Evolutionary conservation across 2,329 filamentous ascomycete species (phyloP).

Genomic region (Cladosporium sp.): DNA sequence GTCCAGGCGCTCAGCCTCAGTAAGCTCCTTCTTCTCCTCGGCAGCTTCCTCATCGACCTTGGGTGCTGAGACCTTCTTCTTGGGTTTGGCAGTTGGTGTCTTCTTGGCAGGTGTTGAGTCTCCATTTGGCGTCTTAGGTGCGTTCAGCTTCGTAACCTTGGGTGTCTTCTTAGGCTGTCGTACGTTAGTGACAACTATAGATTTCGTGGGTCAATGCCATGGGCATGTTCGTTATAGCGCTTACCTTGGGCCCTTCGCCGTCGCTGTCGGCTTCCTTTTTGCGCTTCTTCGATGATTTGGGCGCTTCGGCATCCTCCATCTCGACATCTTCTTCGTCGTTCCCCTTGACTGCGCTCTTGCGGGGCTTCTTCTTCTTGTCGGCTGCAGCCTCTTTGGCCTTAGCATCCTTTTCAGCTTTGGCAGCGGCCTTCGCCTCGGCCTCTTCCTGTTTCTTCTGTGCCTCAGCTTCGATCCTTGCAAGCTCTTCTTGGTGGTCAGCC

Average conservation of each 20-base stretch:
- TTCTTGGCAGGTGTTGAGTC: conserved; percentile 39
- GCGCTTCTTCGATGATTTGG: conserved; percentile 70
- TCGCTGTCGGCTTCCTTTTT: conserved; percentile 69
- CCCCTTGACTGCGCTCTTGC: conserved; percentile 32
- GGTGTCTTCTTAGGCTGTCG: conserved; percentile 51
- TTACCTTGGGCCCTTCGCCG: conserved; percentile 67
- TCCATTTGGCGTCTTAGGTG: conserved; percentile 43
- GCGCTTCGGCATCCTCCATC: conserved; percentile 64
- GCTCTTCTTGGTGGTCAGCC: conserved; percentile 55
- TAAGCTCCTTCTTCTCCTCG: conserved; percentile 55
- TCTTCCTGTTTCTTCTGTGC: conserved; percentile 33
- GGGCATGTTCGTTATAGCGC: conserved; percentile 14
- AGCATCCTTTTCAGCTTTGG: conserved; percentile 46
- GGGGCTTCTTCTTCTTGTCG: conserved; percentile 43
- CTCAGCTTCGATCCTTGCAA: conserved; percentile 36
- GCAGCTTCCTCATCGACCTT: conserved; percentile 58
- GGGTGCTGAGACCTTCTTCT: conserved; percentile 53
- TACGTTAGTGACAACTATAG: conserved; percentile 30
- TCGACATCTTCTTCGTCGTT: conserved; percentile 46
- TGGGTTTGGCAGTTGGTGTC: conserved; percentile 53
- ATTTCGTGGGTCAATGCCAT: too few species aligned
- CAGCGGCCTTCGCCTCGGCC: conserved; percentile 41
- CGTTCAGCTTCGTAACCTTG: conserved; percentile 50
- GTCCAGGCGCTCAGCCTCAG: conserved; percentile 55
- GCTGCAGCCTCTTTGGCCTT: conserved; percentile 53